Evolutionary conservation across 352 stramenopile species (phyloP).

Genomic region (Salisapilia sapeloensis): DNA sequence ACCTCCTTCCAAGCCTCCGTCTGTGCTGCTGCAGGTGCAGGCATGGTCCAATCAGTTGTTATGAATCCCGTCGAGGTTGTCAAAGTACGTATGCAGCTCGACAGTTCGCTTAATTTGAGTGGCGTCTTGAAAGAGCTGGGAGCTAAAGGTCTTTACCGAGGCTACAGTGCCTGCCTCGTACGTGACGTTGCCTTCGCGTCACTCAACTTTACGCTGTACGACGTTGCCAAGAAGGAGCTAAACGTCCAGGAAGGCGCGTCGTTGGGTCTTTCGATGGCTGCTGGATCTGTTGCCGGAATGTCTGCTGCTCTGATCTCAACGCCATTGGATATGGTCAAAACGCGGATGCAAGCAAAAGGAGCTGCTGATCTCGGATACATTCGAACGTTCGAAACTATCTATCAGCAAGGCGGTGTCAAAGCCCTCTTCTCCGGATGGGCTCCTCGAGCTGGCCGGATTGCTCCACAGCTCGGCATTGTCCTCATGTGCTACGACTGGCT

Average conservation of each 20-base stretch:
- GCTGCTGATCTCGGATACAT: slow-evolving; percentile 19
- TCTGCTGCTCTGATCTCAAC: slow-evolving; percentile 62
- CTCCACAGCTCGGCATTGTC: slow-evolving; percentile 69
- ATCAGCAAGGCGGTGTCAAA: slow-evolving; percentile 21
- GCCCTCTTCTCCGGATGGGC: slow-evolving; percentile 57
- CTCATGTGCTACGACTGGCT: slow-evolving; percentile 71
- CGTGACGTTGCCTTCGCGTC: slow-evolving; percentile 64
- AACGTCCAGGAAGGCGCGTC: slow-evolving; percentile 45
- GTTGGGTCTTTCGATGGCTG: slow-evolving; percentile 53
- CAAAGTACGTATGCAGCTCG: slow-evolving; percentile 72
- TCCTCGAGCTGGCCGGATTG: slow-evolving; percentile 51
- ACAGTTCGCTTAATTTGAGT: slow-evolving; percentile 35
- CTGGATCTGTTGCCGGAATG: slow-evolving; percentile 46
- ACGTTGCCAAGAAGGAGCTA: slow-evolving; percentile 43
- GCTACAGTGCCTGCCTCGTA: slow-evolving; percentile 49
- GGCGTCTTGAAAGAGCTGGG: slow-evolving; percentile 46
- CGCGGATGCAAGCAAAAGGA: slow-evolving; percentile 54
- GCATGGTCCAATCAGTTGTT: slow-evolving; percentile 54
- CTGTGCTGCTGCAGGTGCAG: slow-evolving; percentile 41
- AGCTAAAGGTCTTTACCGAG: slow-evolving; percentile 42
- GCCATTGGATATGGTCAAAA: slow-evolving; percentile 63
- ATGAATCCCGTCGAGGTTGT: slow-evolving; percentile 78
- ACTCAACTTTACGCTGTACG: slow-evolving; percentile 71
- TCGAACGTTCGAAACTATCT: slow-evolving; percentile 32
- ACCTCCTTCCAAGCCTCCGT: slow-evolving; percentile 59